These are phyloP conservation scores for Stellera chamaejasme DNA, from an alignment of 345 rosid genomes.

Conservation along the genomic window DNA sequence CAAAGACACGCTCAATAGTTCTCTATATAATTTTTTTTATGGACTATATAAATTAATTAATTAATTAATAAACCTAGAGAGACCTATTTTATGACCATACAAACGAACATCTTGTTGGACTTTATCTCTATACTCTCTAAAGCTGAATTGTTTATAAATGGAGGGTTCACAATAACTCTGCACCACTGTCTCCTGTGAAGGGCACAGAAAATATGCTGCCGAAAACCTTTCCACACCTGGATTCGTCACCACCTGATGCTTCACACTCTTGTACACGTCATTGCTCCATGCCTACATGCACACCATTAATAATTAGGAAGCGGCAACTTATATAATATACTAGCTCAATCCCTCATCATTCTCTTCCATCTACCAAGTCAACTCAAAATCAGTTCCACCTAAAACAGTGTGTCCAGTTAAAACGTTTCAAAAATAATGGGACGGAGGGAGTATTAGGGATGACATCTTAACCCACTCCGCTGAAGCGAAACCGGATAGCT, in stretches of 20 bases:
- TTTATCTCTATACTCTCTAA: constrained; percentile 59
- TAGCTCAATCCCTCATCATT: too few species aligned
- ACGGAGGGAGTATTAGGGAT: too few species aligned
- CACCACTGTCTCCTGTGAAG: constrained; percentile 62
- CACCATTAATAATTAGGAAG: background rate
- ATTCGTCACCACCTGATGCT: constrained; percentile 72
- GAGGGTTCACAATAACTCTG: constrained; percentile 39
- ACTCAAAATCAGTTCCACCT: too few species aligned
- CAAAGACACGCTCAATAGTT: too few species aligned
- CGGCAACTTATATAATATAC: too few species aligned
- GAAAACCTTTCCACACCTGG: constrained; percentile 70
- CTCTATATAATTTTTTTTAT: too few species aligned
- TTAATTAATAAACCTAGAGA: constrained; percentile 43
- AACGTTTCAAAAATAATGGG: too few species aligned
- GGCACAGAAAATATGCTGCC: constrained; percentile 87
- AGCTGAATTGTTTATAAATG: constrained; percentile 58
- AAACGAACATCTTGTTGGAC: constrained; percentile 73
- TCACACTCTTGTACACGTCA: constrained; percentile 72
- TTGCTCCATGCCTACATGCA: constrained; percentile 84
- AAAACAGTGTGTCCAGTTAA: too few species aligned
- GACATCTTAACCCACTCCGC: too few species aligned
- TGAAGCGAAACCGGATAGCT: too few species aligned
- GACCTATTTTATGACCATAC: constrained; percentile 82
- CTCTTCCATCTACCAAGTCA: too few species aligned
- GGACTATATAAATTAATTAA: background rate